These are phyloP conservation scores for Solanum habrochaites DNA, from an alignment of 257 asterid genomes.

Conservation along the genomic window DNA sequence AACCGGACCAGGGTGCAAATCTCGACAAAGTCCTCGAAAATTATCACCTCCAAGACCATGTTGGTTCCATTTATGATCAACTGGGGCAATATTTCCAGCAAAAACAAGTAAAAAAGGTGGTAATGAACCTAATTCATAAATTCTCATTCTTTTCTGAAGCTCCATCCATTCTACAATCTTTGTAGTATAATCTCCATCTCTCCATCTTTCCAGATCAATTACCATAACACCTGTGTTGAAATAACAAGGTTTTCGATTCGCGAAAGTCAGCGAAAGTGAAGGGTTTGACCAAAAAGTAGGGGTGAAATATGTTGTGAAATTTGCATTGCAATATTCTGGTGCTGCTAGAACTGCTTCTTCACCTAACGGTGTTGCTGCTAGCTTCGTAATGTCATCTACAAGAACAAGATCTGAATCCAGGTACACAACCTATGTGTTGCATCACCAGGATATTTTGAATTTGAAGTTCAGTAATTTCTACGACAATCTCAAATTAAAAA, in stretches of 20 bases:
- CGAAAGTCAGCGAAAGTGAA: slow-evolving; percentile 19
- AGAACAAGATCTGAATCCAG: slow-evolving; percentile 23
- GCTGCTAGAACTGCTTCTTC: slow-evolving; percentile 21
- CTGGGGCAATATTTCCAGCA: slow-evolving; percentile 31
- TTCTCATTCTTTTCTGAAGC: slow-evolving; percentile 31
- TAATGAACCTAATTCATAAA: slow-evolving; percentile 29
- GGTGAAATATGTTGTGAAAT: slow-evolving; percentile 27
- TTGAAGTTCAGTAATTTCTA: neutral
- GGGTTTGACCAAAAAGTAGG: slow-evolving; percentile 33
- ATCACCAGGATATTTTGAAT: neutral
- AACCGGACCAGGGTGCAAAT: slow-evolving; percentile 30
- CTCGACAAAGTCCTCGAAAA: slow-evolving; percentile 26
- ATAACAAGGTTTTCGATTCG: slow-evolving; percentile 21
- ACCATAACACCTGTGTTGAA: slow-evolving; percentile 40
- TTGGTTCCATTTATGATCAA: slow-evolving; percentile 35
- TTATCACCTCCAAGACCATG: slow-evolving; percentile 39
- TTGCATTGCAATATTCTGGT: slow-evolving; percentile 35
- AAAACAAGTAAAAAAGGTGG: slow-evolving; percentile 37
- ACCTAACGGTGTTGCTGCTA: slow-evolving; percentile 14
- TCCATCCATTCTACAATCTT: slow-evolving; percentile 36
- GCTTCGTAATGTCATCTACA: slow-evolving; percentile 28
- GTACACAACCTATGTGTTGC: neutral
- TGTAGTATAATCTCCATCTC: slow-evolving; percentile 18
- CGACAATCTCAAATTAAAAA: too few species aligned
- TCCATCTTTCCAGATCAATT: slow-evolving; percentile 27